These are phyloP conservation scores for Melampsora americana DNA, from an alignment of 1,284 basidiomycete species.

Conservation along the genomic window DNA sequence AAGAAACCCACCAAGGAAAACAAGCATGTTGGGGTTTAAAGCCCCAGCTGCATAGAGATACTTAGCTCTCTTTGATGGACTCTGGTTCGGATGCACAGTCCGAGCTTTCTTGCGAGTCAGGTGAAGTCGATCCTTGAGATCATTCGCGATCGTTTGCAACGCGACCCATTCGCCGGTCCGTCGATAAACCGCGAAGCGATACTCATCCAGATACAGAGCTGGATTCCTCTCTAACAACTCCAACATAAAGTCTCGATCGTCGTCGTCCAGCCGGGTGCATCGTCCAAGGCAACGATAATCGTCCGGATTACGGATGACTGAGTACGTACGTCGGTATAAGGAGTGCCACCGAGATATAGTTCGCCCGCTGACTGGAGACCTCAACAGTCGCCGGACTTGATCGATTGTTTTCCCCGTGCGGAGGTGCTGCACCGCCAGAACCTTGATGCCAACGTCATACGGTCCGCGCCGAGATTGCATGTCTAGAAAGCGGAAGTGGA, in stretches of 20 bases:
- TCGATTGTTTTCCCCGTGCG: no score
- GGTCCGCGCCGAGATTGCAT: no score
- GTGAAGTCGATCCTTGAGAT: background rate
- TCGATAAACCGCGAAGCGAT: background rate
- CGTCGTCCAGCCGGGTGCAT: background rate
- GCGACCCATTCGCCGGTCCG: background rate
- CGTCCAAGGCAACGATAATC: background rate
- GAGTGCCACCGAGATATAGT: background rate
- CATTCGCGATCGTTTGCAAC: background rate
- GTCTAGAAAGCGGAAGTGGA: no score
- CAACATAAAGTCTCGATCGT: constrained; percentile 4
- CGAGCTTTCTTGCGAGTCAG: background rate
- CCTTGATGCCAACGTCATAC: no score
- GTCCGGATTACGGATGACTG: background rate
- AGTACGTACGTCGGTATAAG: background rate
- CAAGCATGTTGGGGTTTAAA: no score
- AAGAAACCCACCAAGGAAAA: no score
- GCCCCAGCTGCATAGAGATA: no score
- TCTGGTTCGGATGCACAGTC: background rate
- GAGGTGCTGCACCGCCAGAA: no score
- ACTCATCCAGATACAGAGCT: constrained; percentile 5
- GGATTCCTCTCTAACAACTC: background rate
- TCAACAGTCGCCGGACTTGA: no score
- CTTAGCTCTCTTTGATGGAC: no score
- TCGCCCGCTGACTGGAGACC: no score